These are phyloP conservation scores for Pleurotus ostreatus DNA, from an alignment of 768 basidiomycete genomes.

Conservation along the genomic window DNA sequence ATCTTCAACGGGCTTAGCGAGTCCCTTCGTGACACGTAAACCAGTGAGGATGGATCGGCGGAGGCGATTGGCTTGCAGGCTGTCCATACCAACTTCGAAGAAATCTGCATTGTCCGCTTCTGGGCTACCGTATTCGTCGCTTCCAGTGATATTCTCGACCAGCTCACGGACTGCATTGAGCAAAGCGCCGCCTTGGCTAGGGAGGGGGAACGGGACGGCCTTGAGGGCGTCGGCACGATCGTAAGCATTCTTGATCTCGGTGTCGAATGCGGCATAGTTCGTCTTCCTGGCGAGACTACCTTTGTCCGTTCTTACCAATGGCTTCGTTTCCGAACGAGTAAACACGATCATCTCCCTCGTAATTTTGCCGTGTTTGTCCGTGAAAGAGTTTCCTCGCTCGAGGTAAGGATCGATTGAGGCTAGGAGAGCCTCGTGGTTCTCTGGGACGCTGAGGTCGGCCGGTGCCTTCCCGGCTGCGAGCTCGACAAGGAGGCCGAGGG, in stretches of 20 bases:
- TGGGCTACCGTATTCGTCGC: slow-evolving; percentile 9
- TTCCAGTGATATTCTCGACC: slow-evolving; percentile 17
- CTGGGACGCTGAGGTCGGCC: slow-evolving; percentile 14
- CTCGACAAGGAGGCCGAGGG: slow-evolving; percentile 34
- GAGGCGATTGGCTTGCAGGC: slow-evolving; percentile 31
- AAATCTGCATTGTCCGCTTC: slow-evolving; percentile 25
- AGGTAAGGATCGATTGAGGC: slow-evolving; percentile 25
- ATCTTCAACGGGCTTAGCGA: slow-evolving; percentile 14
- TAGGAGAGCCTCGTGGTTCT: slow-evolving; percentile 15
- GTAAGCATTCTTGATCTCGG: slow-evolving; percentile 30
- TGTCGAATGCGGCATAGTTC: slow-evolving; percentile 25
- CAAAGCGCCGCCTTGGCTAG: slow-evolving; percentile 17
- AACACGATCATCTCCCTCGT: slow-evolving; percentile 34
- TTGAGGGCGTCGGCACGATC: slow-evolving; percentile 19
- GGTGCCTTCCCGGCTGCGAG: slow-evolving; percentile 15
- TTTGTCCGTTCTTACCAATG: slow-evolving; percentile 32
- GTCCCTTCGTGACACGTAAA: slow-evolving; percentile 19
- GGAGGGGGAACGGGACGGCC: slow-evolving; percentile 21
- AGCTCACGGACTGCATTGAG: slow-evolving; percentile 17
- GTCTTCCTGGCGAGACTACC: slow-evolving; percentile 31
- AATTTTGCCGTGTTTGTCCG: slow-evolving; percentile 34
- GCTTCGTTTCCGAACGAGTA: slow-evolving; percentile 24
- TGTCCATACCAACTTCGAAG: slow-evolving; percentile 38
- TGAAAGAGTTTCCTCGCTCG: slow-evolving; percentile 28
- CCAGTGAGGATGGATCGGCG: slow-evolving; percentile 23